These are phyloP conservation scores for Lentithecium fluviatile DNA, from an alignment of 495 filamentous ascomycete genomes.

Conservation along the genomic window DNA sequence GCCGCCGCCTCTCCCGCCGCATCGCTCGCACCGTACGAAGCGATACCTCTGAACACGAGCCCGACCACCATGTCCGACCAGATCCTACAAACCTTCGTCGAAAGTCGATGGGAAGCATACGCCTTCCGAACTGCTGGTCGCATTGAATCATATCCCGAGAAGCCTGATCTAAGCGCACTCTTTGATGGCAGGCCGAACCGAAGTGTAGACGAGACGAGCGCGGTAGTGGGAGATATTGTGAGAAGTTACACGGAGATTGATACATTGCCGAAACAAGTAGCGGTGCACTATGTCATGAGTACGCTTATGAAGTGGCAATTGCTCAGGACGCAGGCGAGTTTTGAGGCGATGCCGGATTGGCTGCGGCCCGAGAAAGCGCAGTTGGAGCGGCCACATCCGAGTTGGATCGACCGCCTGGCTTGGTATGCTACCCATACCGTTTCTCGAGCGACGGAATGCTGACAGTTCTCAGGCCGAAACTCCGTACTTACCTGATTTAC, in stretches of 20 bases:
- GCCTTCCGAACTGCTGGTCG: too few relatives aligned
- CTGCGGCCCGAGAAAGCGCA: conserved; percentile 10
- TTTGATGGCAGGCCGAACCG: conserved; percentile 20
- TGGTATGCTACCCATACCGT: conserved; percentile 4
- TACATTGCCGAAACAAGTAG: conserved; percentile 24
- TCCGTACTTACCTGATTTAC: conserved; percentile 21
- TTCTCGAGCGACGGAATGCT: background rate
- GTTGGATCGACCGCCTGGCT: conserved; percentile 20
- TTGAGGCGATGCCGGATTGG: conserved; percentile 22
- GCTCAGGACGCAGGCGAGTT: conserved; percentile 8
- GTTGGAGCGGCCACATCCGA: conserved; percentile 15
- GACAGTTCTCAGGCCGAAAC: conserved; percentile 10
- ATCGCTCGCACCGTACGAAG: conserved; percentile 11
- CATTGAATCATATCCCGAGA: too few relatives aligned
- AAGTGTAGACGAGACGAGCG: conserved; percentile 19
- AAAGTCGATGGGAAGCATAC: conserved; percentile 12
- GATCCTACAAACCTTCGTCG: conserved; percentile 25
- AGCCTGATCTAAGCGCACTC: too few relatives aligned
- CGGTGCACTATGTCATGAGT: conserved; percentile 20
- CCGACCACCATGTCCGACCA: conserved; percentile 18
- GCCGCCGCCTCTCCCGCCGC: background rate
- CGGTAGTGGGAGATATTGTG: conserved; percentile 26
- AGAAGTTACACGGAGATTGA: conserved; percentile 26
- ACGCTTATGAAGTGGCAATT: conserved; percentile 25
- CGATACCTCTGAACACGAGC: conserved; percentile 16